Conservation (phyloP, 2,329 filamentous ascomycete genomes). For the Cladosporium sp. region DNA sequence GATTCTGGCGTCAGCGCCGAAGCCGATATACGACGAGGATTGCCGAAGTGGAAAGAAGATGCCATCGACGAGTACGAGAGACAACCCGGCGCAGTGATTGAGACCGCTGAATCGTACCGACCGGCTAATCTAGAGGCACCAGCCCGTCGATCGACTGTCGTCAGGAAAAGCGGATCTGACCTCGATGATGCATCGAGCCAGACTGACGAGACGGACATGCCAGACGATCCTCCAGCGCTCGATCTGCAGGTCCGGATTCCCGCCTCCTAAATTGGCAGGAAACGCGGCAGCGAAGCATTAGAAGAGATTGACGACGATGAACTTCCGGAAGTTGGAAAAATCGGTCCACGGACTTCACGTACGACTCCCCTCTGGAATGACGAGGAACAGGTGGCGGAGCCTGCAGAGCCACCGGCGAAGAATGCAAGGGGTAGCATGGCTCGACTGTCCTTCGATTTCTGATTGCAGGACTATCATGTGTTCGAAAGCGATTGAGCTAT, state of each 20-base stretch:
- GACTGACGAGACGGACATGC: not conserved
- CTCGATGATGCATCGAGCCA: not conserved
- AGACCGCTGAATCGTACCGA: too few relatives aligned
- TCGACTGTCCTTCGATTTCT: too few relatives aligned
- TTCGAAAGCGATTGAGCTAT: too few relatives aligned
- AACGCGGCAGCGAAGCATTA: not conserved
- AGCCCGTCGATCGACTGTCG: not conserved
- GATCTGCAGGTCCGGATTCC: not conserved
- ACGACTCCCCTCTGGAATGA: too few relatives aligned
- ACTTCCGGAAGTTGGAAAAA: conserved; percentile 34
- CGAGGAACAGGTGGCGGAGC: too few relatives aligned
- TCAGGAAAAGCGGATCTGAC: not conserved
- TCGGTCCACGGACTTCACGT: too few relatives aligned
- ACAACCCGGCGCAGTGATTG: not conserved
- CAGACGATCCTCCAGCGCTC: not conserved
- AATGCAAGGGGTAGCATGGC: too few relatives aligned
- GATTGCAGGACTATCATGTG: too few relatives aligned
- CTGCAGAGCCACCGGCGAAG: too few relatives aligned
- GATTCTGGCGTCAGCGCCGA: not conserved
- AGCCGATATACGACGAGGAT: not conserved
- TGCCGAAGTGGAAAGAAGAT: not conserved
- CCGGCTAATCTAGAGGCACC: not conserved
- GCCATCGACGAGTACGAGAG: not conserved
- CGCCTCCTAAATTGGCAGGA: not conserved
- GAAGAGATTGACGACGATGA: conserved; percentile 26